Percentiles rank a stretch among this genome's conserved stretches.
Evolutionary conservation across 2,329 filamentous ascomycete genomes (phyloP).

Genomic region (Periconia sp.): DNA sequence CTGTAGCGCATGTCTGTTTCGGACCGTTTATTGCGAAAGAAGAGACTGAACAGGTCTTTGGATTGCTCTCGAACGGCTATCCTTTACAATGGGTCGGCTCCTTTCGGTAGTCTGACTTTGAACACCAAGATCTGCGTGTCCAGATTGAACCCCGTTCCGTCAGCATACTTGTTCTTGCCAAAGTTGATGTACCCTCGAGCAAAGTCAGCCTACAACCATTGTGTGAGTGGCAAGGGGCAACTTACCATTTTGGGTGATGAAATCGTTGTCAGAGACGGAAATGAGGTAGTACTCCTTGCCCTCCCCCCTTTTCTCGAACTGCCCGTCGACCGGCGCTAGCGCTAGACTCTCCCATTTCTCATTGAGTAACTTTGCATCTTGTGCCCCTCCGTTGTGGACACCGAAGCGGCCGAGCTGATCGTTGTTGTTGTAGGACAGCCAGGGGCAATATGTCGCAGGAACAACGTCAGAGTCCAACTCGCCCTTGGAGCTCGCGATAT

Average conservation of each 20-base stretch:
- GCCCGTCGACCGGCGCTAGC: slow-evolving; percentile 61
- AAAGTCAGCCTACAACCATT: slow-evolving; percentile 11
- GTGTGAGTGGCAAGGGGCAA: not conserved
- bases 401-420: slow-evolving; percentile 68
- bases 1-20: too few species aligned
- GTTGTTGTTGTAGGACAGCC: slow-evolving; percentile 72
- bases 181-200: slow-evolving; percentile 60
- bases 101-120: slow-evolving; percentile 58
- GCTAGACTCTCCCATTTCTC: slow-evolving; percentile 80
- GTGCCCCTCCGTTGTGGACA: slow-evolving; percentile 69
- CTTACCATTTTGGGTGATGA: slow-evolving; percentile 72
- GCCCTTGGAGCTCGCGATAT: slow-evolving; percentile 58
- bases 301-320: slow-evolving; percentile 49
- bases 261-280: slow-evolving; percentile 74
- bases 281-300: slow-evolving; percentile 73
- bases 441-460: slow-evolving; percentile 68
- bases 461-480: slow-evolving; percentile 60
- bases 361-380: slow-evolving; percentile 67
- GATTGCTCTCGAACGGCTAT: too few species aligned
- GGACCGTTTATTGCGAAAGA: too few species aligned
- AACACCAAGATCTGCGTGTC: slow-evolving; percentile 70
- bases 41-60: too few species aligned
- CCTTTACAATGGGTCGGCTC: slow-evolving; percentile 32
- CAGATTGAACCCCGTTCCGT: slow-evolving; percentile 63
- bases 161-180: slow-evolving; percentile 62